Evolutionary conservation across 371 early-diverging fungal species (phyloP).

Genomic region (Circinella minor): DNA sequence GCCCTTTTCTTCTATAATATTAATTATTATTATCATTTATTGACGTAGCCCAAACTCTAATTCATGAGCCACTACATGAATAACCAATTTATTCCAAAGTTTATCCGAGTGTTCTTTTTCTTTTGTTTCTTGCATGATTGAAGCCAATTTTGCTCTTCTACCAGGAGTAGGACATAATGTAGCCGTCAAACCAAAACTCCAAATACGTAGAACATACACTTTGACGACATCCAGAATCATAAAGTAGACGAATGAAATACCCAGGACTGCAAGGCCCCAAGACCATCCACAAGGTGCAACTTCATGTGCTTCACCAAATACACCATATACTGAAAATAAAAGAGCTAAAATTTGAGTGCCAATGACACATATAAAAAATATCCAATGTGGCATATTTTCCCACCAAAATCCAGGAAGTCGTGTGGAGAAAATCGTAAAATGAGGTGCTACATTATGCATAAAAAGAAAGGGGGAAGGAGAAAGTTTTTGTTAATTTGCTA

Average conservation of each 20-base stretch:
- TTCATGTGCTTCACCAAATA: constrained; percentile 48
- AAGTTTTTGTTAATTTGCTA: background rate
- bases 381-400: constrained; percentile 74
- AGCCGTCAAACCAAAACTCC: constrained; percentile 71
- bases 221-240: constrained; percentile 87
- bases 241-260: constrained; percentile 71
- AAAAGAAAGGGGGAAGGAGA: no score
- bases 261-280: constrained; percentile 69
- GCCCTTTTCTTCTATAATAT: no score
- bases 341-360: constrained; percentile 91
- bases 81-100: constrained; percentile 4
- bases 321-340: constrained; percentile 85
- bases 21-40: background rate
- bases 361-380: constrained; percentile 76
- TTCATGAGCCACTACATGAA: constrained; percentile 8
- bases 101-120: constrained; percentile 3
- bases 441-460: constrained; percentile 59
- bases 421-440: constrained; percentile 93
- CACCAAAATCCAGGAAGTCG: constrained; percentile 86
- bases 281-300: constrained; percentile 58
- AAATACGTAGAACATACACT: constrained; percentile 76
- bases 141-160: constrained; percentile 61
- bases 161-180: constrained; percentile 67
- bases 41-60: constrained; percentile 6
- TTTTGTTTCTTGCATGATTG: constrained; percentile 22